A percentile compares a stretch with the other conserved stretches of the same genome.
Conservation (phyloP, 257 asterid genomes). For the Solanum chilense region DNA sequence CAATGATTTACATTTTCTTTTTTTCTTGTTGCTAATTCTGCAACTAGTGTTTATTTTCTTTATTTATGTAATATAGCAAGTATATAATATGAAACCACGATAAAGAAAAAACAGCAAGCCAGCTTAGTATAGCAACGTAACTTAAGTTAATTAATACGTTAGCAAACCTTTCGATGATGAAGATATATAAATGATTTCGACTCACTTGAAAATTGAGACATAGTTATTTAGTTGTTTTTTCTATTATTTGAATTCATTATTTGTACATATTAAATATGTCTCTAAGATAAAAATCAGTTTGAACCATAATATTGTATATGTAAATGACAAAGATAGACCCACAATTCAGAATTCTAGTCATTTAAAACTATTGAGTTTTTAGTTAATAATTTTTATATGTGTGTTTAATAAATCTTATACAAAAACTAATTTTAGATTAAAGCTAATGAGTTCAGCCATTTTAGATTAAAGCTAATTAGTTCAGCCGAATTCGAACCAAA, state of each 20-base stretch:
- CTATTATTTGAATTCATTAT: neutral
- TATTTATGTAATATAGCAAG: neutral
- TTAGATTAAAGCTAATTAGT: neutral
- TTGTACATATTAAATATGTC: neutral
- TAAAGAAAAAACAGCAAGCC: neutral
- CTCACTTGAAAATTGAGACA: neutral
- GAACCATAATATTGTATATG: neutral
- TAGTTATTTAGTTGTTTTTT: neutral
- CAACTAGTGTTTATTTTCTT: neutral
- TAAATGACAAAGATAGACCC: neutral
- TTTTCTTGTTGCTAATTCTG: neutral
- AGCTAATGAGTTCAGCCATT: rapidly evolving
- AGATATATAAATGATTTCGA: neutral
- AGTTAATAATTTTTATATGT: neutral
- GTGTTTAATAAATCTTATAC: neutral
- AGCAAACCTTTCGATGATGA: neutral
- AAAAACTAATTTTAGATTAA: neutral
- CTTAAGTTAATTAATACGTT: neutral
- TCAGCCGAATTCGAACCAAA: neutral
- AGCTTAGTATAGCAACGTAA: neutral
- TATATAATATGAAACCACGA: neutral
- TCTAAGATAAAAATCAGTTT: neutral
- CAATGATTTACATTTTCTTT: neutral
- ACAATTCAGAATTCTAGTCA: neutral
- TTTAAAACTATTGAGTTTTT: neutral